Base-by-base conservation (phyloP, 768 basidiomycete species). In the Serpula lacrymans region DNA sequence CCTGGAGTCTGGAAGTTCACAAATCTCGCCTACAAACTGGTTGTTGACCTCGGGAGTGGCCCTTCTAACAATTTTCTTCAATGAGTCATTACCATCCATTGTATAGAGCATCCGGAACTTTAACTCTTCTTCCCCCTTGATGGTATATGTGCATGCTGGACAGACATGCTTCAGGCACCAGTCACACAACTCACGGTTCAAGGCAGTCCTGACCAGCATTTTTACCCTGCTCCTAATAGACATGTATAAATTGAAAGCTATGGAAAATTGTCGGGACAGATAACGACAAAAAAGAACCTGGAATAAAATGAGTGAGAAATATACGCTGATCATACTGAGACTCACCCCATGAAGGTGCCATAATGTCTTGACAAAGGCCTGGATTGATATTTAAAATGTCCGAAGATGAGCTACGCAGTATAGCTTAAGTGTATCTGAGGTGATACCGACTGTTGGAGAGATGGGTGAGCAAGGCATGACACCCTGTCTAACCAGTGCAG, bases 111-210 rank as follows among this genome's bases (percentile, higher is more conserved):
- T 43, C 4, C 42, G 18, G n/a, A 43, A 43, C 3, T 29, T 28
- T 3, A 53, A 28, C 11, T 23, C 9, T 2, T 32, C 40, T 26
- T 59, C 54, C 2, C 35, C 53, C 25, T 49, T 38, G 1, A 63
- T 41, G 14, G 41, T 42, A 36, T 62, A 61, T 7, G 42, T 39
- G 38, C 62, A 63, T 0, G 50, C 39, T 2, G 58, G 53, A 27
- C 62, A 63, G 3, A 47, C 41, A 31, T 62, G 41, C 18, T 34
- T 42, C 13, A 61, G 42, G 1, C 54, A 46, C 57, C 57, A 58
- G 14, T 57, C 36, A 3, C 46, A 42, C 0, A 21, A 11, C 10
- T 54, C 47, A 3, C 46, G 45, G 1, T 38, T 29, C 3, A 64
- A 47, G 2, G 31, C 44, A 2, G 24, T 24, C 12, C 37, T 27